Base-by-base conservation (phyloP, 345 rosid genomes). In the Chamaenerion angustifolium region DNA sequence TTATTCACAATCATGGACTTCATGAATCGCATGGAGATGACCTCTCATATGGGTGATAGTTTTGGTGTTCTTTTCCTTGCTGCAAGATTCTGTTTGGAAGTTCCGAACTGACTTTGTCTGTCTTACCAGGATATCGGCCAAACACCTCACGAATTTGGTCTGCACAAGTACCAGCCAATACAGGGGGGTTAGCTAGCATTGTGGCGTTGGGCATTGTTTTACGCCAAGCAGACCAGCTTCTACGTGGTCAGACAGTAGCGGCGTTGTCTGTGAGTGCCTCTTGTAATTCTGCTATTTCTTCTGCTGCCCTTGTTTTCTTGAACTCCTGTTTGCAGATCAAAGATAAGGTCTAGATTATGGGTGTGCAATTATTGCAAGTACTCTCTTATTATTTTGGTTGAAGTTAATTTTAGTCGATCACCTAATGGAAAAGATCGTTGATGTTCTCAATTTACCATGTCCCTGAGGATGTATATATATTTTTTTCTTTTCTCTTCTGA, bases 1-100 rank as follows among this genome's bases (percentile, higher is more conserved):
- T 44, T 92, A 65, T 77, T 58, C 59, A 84, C 94, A 12, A 66
- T 87, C 54, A 52, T 71, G 13, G 98, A 80, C 71, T 87, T 84
- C 59, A 84, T 87, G 72, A 59, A 27, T 58, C 72, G 56, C 61
- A 75, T 92, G 95, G 95, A 82, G 67, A 77, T 68, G 64, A 66
- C 73, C 21, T 56, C 81, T 12, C 90, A 65, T 64, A 64, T 66
- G 79, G 95, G 96, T 92, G 57, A 63, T 31, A 11, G 16, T 12
- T 41, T 23, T 11, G 10, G 13, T 14, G 3, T 16, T 7, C 37
- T 35, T 21, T 4, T 40, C 43, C 45, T 43, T 44, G n/a, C n/a
- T n/a, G 16, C 16, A 23, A 23, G 27, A 2, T 23, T 23, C 59
- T 43, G 43, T 16, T 6, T 44, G 37, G 6, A 31, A 3, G 9